Conservation (phyloP, 78 protist genomes). For the Polysphondylium violaceum region DNA sequence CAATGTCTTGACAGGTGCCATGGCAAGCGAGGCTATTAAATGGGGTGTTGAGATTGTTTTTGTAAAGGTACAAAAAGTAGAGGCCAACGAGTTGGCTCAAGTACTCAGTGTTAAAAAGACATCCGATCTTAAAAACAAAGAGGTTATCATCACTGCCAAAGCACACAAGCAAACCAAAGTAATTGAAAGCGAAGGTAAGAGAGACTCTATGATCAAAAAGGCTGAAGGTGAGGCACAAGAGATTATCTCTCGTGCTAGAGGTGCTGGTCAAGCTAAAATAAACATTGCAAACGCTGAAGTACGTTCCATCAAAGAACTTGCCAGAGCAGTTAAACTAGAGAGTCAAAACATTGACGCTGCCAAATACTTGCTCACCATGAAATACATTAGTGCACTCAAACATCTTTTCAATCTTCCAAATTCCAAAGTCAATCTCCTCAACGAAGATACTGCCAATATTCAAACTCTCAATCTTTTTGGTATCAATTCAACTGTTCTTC, state of each 20-base stretch:
- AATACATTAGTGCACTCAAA: constrained; percentile 6
- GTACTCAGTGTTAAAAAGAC: not conserved
- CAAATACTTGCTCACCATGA: constrained; percentile 10
- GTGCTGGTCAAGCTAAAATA: constrained; percentile 8
- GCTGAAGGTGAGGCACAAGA: constrained; percentile 35
- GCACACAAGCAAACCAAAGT: constrained; percentile 25
- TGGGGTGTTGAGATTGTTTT: constrained; percentile 23
- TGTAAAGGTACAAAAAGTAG: constrained; percentile 27
- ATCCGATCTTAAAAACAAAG: constrained; percentile 10
- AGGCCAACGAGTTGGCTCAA: not conserved
- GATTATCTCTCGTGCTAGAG: constrained; percentile 20
- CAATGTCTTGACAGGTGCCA: constrained; percentile 9
- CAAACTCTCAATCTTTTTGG: constrained; percentile 8
- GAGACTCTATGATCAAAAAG: constrained; percentile 21
- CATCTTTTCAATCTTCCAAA: not conserved
- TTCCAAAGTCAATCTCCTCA: not conserved
- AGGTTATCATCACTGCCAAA: constrained; percentile 19
- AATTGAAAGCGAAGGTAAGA: constrained; percentile 3
- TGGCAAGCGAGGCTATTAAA: constrained; percentile 8
- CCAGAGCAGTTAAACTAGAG: constrained; percentile 12
- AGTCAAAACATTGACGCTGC: not conserved
- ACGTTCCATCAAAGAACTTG: constrained; percentile 2
- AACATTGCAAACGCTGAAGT: constrained; percentile 10
- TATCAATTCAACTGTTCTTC: not conserved
- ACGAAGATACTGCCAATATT: constrained; percentile 10